Evolutionary conservation across 2,329 filamentous ascomycete species (phyloP).

Genomic region (Hymenoscyphus occultus): DNA sequence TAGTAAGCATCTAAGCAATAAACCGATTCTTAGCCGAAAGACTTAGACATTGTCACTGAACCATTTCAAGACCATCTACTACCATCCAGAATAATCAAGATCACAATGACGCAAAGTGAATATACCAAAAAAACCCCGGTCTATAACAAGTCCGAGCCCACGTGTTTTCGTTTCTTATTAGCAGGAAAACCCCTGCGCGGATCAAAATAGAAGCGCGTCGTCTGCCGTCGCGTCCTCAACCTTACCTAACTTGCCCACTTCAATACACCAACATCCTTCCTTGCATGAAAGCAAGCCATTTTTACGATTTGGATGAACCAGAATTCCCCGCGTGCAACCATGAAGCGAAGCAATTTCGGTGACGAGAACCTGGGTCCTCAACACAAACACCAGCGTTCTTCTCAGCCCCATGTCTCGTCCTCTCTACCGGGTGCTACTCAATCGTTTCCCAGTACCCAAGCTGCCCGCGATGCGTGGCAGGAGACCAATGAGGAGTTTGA

Average conservation of each 20-base stretch:
- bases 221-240: neutral
- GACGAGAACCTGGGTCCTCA: constrained; percentile 28
- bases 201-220: neutral
- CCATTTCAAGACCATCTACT: neutral
- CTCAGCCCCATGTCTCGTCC: constrained; percentile 10
- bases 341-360: constrained; percentile 40
- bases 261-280: neutral
- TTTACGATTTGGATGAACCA: too few relatives aligned
- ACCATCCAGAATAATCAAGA: neutral
- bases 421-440: constrained; percentile 27
- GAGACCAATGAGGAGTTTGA: constrained; percentile 28
- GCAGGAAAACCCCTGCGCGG: neutral
- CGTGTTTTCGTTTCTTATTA: constrained; percentile 1
- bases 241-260: neutral
- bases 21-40: neutral
- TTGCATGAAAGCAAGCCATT: neutral
- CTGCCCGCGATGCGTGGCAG: constrained; percentile 21
- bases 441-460: constrained; percentile 9
- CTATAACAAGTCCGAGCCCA: neutral
- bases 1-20: neutral
- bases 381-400: constrained; percentile 31
- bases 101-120: neutral
- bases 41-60: neutral
- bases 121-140: neutral
- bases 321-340: neutral